Conservation (phyloP, 495 filamentous ascomycete genomes). For the Aspergillus avenaceus region DNA sequence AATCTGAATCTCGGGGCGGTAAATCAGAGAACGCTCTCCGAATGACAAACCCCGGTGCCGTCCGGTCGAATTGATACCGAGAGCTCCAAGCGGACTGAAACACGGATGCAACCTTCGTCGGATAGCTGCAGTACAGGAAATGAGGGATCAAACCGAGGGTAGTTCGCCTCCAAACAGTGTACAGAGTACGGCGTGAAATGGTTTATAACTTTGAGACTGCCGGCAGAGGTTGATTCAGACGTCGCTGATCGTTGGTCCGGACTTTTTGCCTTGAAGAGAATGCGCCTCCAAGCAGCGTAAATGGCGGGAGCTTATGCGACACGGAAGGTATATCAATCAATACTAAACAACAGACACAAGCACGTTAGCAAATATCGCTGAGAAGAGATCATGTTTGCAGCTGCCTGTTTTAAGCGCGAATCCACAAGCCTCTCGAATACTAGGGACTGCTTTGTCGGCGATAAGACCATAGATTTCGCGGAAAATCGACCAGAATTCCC, state of each 20-base stretch:
- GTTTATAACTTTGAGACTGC: no score
- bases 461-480: background rate
- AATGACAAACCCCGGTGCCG: background rate
- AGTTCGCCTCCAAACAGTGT: no score
- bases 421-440: background rate
- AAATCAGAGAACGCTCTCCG: no score
- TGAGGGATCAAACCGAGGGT: no score
- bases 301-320: background rate
- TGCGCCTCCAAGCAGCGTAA: background rate
- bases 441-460: background rate
- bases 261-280: background rate
- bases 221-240: background rate
- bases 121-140: slow-evolving; percentile 5
- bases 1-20: no score
- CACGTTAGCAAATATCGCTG: background rate
- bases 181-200: no score
- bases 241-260: background rate
- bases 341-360: background rate
- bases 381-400: background rate
- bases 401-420: background rate
- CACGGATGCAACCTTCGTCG: slow-evolving; percentile 1
- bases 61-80: background rate
- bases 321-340: background rate
- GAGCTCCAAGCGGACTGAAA: background rate
- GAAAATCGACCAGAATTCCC: background rate